These are phyloP conservation scores for Termitomyces sp. DNA, from an alignment of 768 basidiomycete species.

Conservation along the genomic window DNA sequence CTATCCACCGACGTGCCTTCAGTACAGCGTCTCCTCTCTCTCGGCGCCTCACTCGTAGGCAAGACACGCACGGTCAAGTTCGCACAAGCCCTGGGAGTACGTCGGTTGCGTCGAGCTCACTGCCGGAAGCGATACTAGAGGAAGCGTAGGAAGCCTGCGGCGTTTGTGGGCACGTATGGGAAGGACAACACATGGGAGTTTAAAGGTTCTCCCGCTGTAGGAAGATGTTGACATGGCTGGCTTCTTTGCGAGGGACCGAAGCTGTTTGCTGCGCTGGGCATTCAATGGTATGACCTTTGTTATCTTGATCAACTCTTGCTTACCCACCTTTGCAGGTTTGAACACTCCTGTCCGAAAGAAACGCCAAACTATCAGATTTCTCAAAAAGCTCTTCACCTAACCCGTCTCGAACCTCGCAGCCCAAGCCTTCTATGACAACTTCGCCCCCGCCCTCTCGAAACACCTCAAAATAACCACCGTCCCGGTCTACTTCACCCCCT, in stretches of 20 bases:
- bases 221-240: conserved; percentile 37
- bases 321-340: conserved; percentile 20
- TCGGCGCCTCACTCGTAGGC: conserved; percentile 47
- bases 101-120: conserved; percentile 31
- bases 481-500: conserved; percentile 16
- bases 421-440: conserved; percentile 25
- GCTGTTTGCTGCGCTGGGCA: conserved; percentile 23
- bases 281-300: conserved; percentile 21
- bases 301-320: not conserved
- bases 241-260: conserved; percentile 28
- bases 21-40: conserved; percentile 38
- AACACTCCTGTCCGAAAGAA: conserved; percentile 22
- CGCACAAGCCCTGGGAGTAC: conserved; percentile 35
- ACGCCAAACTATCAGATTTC: conserved; percentile 14
- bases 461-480: conserved; percentile 22
- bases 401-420: conserved; percentile 25
- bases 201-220: conserved; percentile 29
- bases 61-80: conserved; percentile 49
- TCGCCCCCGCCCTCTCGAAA: conserved; percentile 19
- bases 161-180: conserved; percentile 32
- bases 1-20: conserved; percentile 30
- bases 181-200: conserved; percentile 28
- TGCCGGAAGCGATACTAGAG: conserved; percentile 34
- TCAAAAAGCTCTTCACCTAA: conserved; percentile 27
- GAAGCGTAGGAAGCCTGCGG: conserved; percentile 36